Conservation (phyloP, 495 filamentous ascomycete species). For the Penicillium arizonense region DNA sequence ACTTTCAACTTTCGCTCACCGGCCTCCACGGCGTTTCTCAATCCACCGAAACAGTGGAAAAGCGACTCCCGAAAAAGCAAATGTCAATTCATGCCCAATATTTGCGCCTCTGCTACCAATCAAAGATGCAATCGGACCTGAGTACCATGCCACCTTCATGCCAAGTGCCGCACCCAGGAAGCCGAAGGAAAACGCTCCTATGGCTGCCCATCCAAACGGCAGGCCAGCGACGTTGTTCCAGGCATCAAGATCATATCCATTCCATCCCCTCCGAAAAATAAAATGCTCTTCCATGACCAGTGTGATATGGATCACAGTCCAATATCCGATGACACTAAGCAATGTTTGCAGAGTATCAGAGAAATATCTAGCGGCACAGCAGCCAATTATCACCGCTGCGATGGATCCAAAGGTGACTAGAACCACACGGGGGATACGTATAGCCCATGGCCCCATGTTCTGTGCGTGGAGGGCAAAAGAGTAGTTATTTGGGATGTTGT, state of each 20-base stretch:
- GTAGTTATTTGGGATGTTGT: constrained; percentile 31
- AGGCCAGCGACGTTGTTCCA: constrained; percentile 54
- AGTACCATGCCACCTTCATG: constrained; percentile 70
- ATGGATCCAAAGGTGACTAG: constrained; percentile 26
- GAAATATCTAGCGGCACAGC: constrained; percentile 26
- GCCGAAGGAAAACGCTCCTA: constrained; percentile 60
- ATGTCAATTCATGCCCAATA: constrained; percentile 64
- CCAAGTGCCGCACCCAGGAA: constrained; percentile 65
- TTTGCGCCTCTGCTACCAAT: constrained; percentile 62
- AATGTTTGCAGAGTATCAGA: constrained; percentile 24
- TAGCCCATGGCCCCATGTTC: constrained; percentile 34
- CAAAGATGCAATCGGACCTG: constrained; percentile 60
- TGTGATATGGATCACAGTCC: constrained; percentile 71
- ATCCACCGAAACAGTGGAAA: constrained; percentile 24
- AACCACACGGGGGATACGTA: constrained; percentile 30
- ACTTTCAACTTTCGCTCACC: background rate
- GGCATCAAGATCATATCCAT: constrained; percentile 53
- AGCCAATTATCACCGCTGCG: constrained; percentile 20
- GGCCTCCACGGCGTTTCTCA: constrained; percentile 17
- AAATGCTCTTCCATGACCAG: constrained; percentile 68
- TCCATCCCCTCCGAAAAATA: constrained; percentile 60
- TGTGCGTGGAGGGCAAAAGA: constrained; percentile 31
- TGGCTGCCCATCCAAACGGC: constrained; percentile 63
- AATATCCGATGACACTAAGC: constrained; percentile 53
- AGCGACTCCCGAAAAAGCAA: constrained; percentile 21